Conservation (phyloP, 768 basidiomycete genomes). For the Mycena venus region DNA sequence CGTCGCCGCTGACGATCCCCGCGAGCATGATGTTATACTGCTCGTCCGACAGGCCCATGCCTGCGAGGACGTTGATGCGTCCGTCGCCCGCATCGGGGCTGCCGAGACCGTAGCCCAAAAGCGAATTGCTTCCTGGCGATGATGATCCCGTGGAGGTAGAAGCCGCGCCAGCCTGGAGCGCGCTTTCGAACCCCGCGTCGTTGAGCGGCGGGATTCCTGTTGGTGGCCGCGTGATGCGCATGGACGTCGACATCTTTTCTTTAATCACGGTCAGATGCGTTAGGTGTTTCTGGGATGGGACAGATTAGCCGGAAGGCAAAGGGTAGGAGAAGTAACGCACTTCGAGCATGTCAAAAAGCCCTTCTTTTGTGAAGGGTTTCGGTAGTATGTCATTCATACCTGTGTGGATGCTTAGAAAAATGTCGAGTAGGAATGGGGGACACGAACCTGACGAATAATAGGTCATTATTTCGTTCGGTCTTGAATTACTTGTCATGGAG, state of each 20-base stretch:
- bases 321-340: slow-evolving; percentile 50
- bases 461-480: slow-evolving; percentile 92
- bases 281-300: slow-evolving; percentile 76
- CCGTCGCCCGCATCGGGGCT: slow-evolving; percentile 62
- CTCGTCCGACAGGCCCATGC: slow-evolving; percentile 90
- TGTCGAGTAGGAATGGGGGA: not conserved
- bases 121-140: not conserved
- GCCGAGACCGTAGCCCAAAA: slow-evolving; percentile 26
- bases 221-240: slow-evolving; percentile 63
- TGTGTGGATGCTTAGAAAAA: slow-evolving; percentile 30
- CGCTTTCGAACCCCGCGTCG: slow-evolving; percentile 67
- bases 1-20: slow-evolving; percentile 77
- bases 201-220: slow-evolving; percentile 74
- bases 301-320: not conserved
- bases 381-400: slow-evolving; percentile 98
- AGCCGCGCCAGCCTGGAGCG: slow-evolving; percentile 59
- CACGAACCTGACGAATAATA: slow-evolving; percentile 81
- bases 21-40: slow-evolving; percentile 87
- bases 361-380: slow-evolving; percentile 97
- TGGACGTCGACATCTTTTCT: slow-evolving; percentile 60
- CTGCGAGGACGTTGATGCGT: slow-evolving; percentile 85
- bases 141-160: slow-evolving; percentile 14
- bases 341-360: slow-evolving; percentile 92
- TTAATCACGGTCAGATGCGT: slow-evolving; percentile 90
- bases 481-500: slow-evolving; percentile 97